Evolutionary conservation across 2,329 filamentous ascomycete genomes (phyloP), one percentile per base, ranked within the genome.

Genomic region (Fusarium proliferatum): DNA sequence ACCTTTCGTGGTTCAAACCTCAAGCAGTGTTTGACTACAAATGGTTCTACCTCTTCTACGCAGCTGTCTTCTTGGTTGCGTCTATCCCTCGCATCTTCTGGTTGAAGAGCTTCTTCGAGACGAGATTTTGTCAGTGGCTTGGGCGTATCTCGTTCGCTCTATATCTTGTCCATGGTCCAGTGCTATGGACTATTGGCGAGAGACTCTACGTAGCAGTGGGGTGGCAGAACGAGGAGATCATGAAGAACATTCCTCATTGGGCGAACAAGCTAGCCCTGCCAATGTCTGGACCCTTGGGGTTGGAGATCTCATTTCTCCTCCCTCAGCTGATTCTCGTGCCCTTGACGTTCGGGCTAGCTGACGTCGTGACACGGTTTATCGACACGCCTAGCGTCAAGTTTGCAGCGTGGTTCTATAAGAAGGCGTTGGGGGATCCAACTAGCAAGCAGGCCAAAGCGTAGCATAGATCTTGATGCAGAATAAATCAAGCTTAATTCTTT

Each of bases 21-120:
- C 89, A 92, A 76, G 90, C 90, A 3, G 88, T 91, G 16, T 91
- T 85, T 73, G 89, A 92, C 77, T 87, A 86, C 77, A 92, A 92
- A 79, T 92, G 90, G 90, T 92, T 92, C 80, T 92, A 86, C 77
- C 85, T 92, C 6, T 91, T 91, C 78, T 89, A 86, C 83, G 90
- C 89, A 2, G 85, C 90, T 2, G 82, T 84, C 30, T 84, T 91
- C 59, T 78, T 91, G 1, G 86, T 93, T 1, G 82, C 87, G 2
- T 84, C 86, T 1, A 82, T 89, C 6, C 87, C 88, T 11, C 88
- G 87, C n/a, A 85, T 93, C n/a, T 75, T 81, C 9, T 88, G 86
- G 86, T 82, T 92, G 21, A 88, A 86, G 79, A 70, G 80, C 6
- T 89, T 91, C 76, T 91, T 92, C 74, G 90, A 91, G 78, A 83